Evolutionary conservation across 2,329 filamentous ascomycete species (phyloP).

Genomic region (Tolypocladium ophioglossoides): DNA sequence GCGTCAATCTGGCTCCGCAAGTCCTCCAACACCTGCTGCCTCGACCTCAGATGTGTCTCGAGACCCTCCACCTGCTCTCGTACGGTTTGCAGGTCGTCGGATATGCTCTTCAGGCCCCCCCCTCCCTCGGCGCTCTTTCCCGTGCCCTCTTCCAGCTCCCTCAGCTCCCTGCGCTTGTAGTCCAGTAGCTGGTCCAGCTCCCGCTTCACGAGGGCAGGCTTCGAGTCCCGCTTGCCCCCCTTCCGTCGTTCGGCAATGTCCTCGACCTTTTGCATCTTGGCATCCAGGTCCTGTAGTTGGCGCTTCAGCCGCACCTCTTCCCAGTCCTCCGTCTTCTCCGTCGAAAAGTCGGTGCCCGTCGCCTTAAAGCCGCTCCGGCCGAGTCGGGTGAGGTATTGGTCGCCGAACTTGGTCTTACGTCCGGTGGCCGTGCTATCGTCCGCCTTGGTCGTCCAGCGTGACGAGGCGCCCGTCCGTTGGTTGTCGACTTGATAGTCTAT

Average conservation of each 20-base stretch:
- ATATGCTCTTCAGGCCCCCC: constrained; percentile 64
- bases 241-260: constrained; percentile 54
- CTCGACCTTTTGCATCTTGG: constrained; percentile 77
- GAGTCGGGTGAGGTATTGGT: constrained; percentile 86
- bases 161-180: constrained; percentile 76
- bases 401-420: constrained; percentile 93
- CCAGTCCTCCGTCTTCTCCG: constrained; percentile 86
- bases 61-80: constrained; percentile 88
- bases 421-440: constrained; percentile 76
- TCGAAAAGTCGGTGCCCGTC: constrained; percentile 81
- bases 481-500: constrained; percentile 93
- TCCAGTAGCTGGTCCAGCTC: constrained; percentile 91
- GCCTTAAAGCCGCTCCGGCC: constrained; percentile 75
- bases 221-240: constrained; percentile 59
- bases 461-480: constrained; percentile 49
- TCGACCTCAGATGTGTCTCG: constrained; percentile 67
- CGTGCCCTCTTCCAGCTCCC: constrained; percentile 62
- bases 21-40: constrained; percentile 66
- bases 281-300: constrained; percentile 79
- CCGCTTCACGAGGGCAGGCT: constrained; percentile 84
- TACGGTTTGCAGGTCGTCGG: constrained; percentile 82
- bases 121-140: constrained; percentile 58
- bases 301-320: constrained; percentile 93
- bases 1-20: constrained; percentile 76
- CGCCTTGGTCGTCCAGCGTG: constrained; percentile 68